phyloP scores from a whole-genome alignment of 176 grass and related monocot genomes.

The Hordeum vulgare region MorexV3_pseudomolecules_assembly NC_058524.1:521885980-521886479 shows the following conservation, averaged over 20 bases:
- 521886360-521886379: conserved; percentile 84
- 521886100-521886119: not conserved
- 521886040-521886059: not conserved
- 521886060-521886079: not conserved
- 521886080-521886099: not conserved
- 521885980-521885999: not conserved
- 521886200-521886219: not conserved
- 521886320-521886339: conserved; percentile 23
- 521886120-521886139: not conserved
- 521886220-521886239: not conserved
- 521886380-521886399: conserved; percentile 64
- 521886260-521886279: not conserved
- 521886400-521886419: conserved; percentile 64
- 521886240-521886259: not conserved
- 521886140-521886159: not conserved
- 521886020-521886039: not conserved
- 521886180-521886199: not conserved
- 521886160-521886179: not conserved
- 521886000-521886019: not conserved
- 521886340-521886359: conserved; percentile 99
- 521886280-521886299: not conserved
- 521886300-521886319: not conserved
- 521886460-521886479: conserved; percentile 17
- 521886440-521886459: conserved; percentile 61
- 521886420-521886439: conserved; percentile 57